phyloP scores from a whole-genome alignment of 2,329 filamentous ascomycete genomes.

The Trichoderma arundinaceum region DNA sequence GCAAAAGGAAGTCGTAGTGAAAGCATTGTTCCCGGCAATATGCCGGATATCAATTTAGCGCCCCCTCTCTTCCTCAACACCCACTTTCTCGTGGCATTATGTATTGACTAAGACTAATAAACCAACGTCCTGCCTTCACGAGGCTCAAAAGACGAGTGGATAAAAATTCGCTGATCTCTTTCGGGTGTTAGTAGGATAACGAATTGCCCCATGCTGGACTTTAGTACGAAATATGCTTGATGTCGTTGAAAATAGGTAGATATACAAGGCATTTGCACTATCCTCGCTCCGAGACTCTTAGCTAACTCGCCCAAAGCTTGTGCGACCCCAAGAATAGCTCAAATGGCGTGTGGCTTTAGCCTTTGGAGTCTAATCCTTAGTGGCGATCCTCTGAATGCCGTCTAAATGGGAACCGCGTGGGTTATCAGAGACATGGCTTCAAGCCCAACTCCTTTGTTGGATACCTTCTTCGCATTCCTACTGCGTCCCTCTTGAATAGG shows the following conservation, averaged over 20 bases:
- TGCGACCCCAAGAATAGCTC: background rate
- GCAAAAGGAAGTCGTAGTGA: conserved; percentile 33
- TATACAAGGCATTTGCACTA: background rate
- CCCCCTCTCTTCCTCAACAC: background rate
- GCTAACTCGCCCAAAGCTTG: background rate
- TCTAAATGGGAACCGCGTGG: conserved; percentile 3
- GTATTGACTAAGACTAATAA: background rate
- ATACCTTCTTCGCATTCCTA: background rate
- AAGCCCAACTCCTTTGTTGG: background rate
- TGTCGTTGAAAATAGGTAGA: background rate
- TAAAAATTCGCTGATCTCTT: background rate
- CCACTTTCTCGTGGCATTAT: background rate
- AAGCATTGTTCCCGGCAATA: conserved; percentile 37
- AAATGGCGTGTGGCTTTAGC: conserved; percentile 14
- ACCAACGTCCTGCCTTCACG: background rate
- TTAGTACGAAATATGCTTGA: background rate
- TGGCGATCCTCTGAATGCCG: background rate
- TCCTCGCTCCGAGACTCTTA: background rate
- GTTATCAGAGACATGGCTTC: background rate
- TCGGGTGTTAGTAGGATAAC: background rate
- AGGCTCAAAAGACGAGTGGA: background rate
- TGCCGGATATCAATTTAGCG: conserved; percentile 36
- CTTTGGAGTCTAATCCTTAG: background rate
- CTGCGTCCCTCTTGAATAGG: background rate
- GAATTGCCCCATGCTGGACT: background rate